These are phyloP conservation scores for Erigeron philadelphicus DNA, from an alignment of 140 eudicot species.

Conservation along the genomic window DNA sequence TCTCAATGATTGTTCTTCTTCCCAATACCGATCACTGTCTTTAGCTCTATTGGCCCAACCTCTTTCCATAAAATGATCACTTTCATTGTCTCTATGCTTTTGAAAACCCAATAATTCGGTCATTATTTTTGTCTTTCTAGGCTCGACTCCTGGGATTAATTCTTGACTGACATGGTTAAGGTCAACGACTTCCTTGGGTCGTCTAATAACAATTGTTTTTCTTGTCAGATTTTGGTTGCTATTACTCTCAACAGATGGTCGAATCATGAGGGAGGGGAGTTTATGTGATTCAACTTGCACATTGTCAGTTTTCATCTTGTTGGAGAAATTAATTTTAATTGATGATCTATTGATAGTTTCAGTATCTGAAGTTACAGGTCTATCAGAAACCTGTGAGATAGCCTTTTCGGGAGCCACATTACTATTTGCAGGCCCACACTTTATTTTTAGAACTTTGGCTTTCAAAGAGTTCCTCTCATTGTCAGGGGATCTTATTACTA, in stretches of 20 bases:
- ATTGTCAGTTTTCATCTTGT: constrained; percentile 52
- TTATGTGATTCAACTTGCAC: constrained; percentile 47
- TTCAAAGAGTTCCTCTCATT: too few species aligned
- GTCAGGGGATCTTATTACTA: too few species aligned
- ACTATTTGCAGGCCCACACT: constrained; percentile 57
- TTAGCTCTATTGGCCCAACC: constrained; percentile 28
- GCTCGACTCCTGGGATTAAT: constrained; percentile 56
- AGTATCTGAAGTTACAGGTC: constrained; percentile 50
- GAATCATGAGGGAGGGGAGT: constrained; percentile 61
- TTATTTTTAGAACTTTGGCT: constrained; percentile 75
- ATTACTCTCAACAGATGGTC: constrained; percentile 57
- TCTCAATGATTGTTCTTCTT: constrained; percentile 61
- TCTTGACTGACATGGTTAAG: constrained; percentile 66
- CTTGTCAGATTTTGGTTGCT: constrained; percentile 43
- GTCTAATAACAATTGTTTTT: constrained; percentile 61
- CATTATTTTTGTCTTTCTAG: constrained; percentile 61
- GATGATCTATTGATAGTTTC: constrained; percentile 52
- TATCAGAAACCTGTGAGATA: constrained; percentile 69
- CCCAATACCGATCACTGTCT: constrained; percentile 28
- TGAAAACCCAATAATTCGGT: constrained; percentile 57
- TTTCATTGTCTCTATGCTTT: constrained; percentile 32
- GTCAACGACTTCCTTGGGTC: constrained; percentile 63
- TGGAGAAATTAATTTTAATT: constrained; percentile 63
- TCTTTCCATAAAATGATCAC: too few species aligned
- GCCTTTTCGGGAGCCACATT: constrained; percentile 49